These are phyloP conservation scores for Exophiala calicioides DNA, from an alignment of 2,329 filamentous ascomycete species.

Conservation along the genomic window DNA sequence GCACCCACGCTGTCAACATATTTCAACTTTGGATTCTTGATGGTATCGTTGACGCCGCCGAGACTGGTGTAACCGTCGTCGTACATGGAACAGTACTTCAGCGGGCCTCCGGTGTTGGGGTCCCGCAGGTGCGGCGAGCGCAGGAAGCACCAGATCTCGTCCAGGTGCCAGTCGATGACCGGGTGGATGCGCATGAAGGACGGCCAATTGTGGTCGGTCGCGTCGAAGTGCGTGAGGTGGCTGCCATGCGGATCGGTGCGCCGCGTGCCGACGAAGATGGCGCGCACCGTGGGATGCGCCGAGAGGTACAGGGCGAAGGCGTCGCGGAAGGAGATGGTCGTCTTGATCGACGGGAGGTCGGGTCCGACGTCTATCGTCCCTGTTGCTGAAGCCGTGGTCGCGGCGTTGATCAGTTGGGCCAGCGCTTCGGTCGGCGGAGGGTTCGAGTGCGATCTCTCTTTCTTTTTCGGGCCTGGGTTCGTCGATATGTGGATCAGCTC, in stretches of 20 bases:
- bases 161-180: conserved; percentile 96
- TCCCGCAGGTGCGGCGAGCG: conserved; percentile 61
- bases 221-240: conserved; percentile 76
- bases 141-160: conserved; percentile 88
- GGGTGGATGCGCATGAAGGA: conserved; percentile 90
- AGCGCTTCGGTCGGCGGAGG: conserved; percentile 15
- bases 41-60: conserved; percentile 86
- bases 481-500: conserved; percentile 70
- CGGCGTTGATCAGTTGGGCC: not conserved
- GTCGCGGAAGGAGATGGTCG: conserved; percentile 63
- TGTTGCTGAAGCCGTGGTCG: not conserved
- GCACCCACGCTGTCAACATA: conserved; percentile 33
- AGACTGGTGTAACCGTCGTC: conserved; percentile 87
- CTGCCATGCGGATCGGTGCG: conserved; percentile 90
- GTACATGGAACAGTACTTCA: conserved; percentile 86
- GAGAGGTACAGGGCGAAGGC: conserved; percentile 75
- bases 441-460: conserved; percentile 26
- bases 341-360: conserved; percentile 10
- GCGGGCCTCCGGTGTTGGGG: conserved; percentile 13
- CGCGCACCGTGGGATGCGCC: conserved; percentile 57
- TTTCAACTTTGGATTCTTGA: conserved; percentile 77
- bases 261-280: conserved; percentile 84
- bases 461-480: conserved; percentile 50
- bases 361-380: not conserved
- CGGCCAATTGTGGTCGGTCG: conserved; percentile 88